Conservation (phyloP, 2,329 filamentous ascomycete genomes). For the Scedosporium aurantiacum region DNA sequence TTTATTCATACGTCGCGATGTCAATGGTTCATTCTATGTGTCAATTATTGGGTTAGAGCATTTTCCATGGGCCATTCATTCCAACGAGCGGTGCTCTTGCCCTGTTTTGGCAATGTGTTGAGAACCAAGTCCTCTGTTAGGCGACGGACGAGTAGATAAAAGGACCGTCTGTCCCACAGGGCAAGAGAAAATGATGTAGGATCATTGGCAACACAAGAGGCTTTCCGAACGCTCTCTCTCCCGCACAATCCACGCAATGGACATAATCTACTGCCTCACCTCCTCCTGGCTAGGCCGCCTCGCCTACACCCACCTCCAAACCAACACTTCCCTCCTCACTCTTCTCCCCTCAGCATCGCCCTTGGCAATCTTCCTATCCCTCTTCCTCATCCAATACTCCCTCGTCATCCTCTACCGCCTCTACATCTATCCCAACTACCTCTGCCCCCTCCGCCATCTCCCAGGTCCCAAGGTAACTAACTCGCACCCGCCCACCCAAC, state of each 20-base stretch:
- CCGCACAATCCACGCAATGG: neutral
- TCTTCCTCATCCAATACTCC: slow-evolving; percentile 4
- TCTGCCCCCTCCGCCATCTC: slow-evolving; percentile 32
- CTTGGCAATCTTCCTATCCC: neutral
- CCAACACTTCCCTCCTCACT: neutral
- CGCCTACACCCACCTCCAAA: neutral
- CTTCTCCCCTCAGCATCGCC: neutral
- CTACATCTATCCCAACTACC: slow-evolving; percentile 29
- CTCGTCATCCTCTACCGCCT: slow-evolving; percentile 18
- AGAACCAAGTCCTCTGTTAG: no score
- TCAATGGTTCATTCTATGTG: no score
- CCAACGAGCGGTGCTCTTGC: no score
- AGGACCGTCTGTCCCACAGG: no score
- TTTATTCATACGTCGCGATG: no score
- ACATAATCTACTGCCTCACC: neutral
- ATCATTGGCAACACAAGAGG: no score
- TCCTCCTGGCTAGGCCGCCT: neutral
- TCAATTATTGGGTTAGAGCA: no score
- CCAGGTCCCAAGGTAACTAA: slow-evolving; percentile 29
- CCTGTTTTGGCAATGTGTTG: no score
- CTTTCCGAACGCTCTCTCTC: neutral
- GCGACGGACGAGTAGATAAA: no score
- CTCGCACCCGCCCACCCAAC: neutral
- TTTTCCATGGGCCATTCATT: no score
- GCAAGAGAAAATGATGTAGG: no score